phyloP scores from a whole-genome alignment of 495 filamentous ascomycete genomes.

The Friedmanniomyces simplex region DNA sequence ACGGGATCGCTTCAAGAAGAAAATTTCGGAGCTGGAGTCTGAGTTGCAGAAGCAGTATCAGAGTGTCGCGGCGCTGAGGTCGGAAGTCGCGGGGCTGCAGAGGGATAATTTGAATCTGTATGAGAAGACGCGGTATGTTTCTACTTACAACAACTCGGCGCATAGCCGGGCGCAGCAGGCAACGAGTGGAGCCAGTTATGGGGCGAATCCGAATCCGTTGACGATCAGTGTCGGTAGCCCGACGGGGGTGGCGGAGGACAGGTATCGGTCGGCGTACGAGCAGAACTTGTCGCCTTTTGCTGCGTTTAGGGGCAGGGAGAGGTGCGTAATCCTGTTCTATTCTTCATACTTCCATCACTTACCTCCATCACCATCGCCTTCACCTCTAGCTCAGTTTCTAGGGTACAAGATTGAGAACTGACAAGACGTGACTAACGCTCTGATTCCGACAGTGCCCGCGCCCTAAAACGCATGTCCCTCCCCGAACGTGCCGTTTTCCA shows the following conservation, averaged over 20 bases:
- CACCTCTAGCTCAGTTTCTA: no score
- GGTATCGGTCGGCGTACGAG: slow-evolving; percentile 90
- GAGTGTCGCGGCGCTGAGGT: slow-evolving; percentile 73
- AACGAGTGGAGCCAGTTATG: slow-evolving; percentile 50
- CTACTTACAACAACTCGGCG: slow-evolving; percentile 56
- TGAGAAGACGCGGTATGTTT: slow-evolving; percentile 95
- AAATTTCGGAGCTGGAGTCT: slow-evolving; percentile 81
- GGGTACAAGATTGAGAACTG: no score
- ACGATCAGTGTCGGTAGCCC: slow-evolving; percentile 41
- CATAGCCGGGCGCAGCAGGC: not conserved
- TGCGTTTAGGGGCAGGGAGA: slow-evolving; percentile 85
- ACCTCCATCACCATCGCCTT: no score
- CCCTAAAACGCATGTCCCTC: slow-evolving; percentile 89
- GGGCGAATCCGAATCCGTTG: slow-evolving; percentile 62
- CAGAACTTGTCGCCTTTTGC: slow-evolving; percentile 91
- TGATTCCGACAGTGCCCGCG: slow-evolving; percentile 46
- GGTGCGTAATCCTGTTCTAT: not conserved
- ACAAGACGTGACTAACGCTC: not conserved
- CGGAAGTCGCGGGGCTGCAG: slow-evolving; percentile 84
- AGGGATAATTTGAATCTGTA: slow-evolving; percentile 96
- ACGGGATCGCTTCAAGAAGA: slow-evolving; percentile 95
- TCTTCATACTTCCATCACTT: not conserved
- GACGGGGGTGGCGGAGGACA: slow-evolving; percentile 52
- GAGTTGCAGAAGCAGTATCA: slow-evolving; percentile 76
- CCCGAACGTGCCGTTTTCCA: slow-evolving; percentile 89